These are phyloP conservation scores for Collybia sp. DNA, from an alignment of 768 basidiomycete genomes.

Conservation along the genomic window DNA sequence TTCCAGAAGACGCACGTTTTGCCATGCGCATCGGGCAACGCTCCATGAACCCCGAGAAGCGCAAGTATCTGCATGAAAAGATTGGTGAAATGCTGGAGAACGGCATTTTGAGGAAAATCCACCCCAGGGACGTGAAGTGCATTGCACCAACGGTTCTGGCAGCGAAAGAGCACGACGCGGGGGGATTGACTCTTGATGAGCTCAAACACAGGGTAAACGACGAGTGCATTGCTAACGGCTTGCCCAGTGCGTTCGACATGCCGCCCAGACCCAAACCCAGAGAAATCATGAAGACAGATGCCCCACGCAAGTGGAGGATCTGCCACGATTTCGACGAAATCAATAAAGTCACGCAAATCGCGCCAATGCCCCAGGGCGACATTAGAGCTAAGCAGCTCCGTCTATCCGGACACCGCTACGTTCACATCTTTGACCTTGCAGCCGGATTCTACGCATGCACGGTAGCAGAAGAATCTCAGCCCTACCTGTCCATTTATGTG, in stretches of 20 bases:
- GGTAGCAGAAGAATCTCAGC: too few relatives aligned
- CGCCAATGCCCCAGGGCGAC: conserved; percentile 23
- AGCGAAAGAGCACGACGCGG: conserved; percentile 25
- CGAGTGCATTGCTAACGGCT: conserved; percentile 21
- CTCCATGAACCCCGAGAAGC: conserved; percentile 22
- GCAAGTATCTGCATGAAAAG: conserved; percentile 17
- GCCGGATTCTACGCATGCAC: conserved; percentile 18
- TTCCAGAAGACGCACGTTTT: conserved; percentile 22
- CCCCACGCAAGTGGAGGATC: conserved; percentile 22
- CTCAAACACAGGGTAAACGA: too few relatives aligned
- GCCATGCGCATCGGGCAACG: conserved; percentile 21
- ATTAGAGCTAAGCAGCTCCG: conserved; percentile 28
- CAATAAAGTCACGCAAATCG: conserved; percentile 19
- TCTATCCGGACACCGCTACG: conserved; percentile 25
- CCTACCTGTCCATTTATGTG: conserved; percentile 27
- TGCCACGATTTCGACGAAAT: conserved; percentile 29
- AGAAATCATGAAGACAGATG: neutral
- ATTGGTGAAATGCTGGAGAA: conserved; percentile 29
- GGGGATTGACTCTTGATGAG: conserved; percentile 26
- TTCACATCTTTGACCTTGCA: conserved; percentile 15
- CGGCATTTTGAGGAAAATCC: conserved; percentile 23
- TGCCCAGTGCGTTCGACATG: conserved; percentile 12
- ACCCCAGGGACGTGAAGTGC: conserved; percentile 10
- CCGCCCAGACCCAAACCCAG: conserved; percentile 10
- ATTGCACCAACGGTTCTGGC: too few relatives aligned